Base-by-base conservation (phyloP, 2,329 filamentous ascomycete genomes). In the Huntiella savannae region DNA sequence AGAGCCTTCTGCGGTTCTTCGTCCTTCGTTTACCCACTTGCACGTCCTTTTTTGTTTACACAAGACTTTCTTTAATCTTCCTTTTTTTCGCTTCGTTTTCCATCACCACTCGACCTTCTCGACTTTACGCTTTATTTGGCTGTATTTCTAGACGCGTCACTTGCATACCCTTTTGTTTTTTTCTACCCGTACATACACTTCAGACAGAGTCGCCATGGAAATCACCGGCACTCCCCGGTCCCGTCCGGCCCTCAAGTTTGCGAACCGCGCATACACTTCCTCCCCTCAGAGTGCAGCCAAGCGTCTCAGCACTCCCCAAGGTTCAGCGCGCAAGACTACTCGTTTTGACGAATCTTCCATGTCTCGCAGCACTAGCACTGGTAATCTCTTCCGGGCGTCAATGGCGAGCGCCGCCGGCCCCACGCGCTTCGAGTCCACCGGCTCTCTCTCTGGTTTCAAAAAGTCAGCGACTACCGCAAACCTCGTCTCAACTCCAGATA, bases 401-500 rank as follows among this genome's bases (percentile, higher is more conserved):
- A 57, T 61, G 50, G 53, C 52, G 51, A 58, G 61, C 13, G 61
- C 55, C 48, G 53, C 57, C 12, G 55, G 60, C 34, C 45, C 54
- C 19, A 51, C 60, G 45, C 51, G 51, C n/a, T 71, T 71, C 55
- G 65, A 68, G 4, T 65, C 68, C 3, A 65, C 59, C 49, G 54
- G 69, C 33, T 62, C 67, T 2, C 54, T 60, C 33, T 67, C 60
- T 55, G 63, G 65, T 2, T 56, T 63, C 54, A 70, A 65, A 50
- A 67, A 65, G 56, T 63, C 65, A 40, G 71, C 72, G 52, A 62
- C 67, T 52, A 55, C 65, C 44, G 56, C 61, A 43, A 58, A 59
- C 35, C 67, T 2, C 65, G 67, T 15, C 33, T 66, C 62, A 46
- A 59, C 59, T 35, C 68, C 2, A 64, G 68, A 16, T 32, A 66